Percentiles rank a stretch among this genome's conserved stretches.
Conservation (phyloP, 2,329 filamentous ascomycete genomes). For the Colletotrichum incanum region DNA sequence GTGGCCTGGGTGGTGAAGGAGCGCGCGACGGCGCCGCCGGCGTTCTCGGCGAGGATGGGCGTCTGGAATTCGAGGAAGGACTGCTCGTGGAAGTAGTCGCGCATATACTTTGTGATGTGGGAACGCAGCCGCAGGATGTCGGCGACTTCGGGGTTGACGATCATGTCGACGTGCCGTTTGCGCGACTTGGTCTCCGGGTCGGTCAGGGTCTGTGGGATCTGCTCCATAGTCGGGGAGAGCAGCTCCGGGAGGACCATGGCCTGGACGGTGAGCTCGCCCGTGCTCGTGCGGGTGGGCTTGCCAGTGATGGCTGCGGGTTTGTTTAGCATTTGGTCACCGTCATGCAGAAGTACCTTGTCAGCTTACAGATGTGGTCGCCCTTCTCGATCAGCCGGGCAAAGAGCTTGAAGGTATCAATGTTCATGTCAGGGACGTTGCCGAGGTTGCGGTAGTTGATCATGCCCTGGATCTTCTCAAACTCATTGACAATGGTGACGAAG, state of each 20-base stretch:
- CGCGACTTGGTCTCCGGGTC: conserved; percentile 81
- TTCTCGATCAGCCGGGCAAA: conserved; percentile 79
- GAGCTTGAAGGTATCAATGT: conserved; percentile 66
- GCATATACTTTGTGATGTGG: conserved; percentile 80
- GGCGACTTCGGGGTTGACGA: conserved; percentile 79
- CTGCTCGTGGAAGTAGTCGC: conserved; percentile 79
- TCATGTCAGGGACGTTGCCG: conserved; percentile 51
- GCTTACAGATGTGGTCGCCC: conserved; percentile 87
- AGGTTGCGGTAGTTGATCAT: conserved; percentile 77
- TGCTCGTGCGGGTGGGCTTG: conserved; percentile 75
- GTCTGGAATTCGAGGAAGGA: conserved; percentile 92
- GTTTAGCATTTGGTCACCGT: conserved; percentile 17
- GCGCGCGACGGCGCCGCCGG: conserved; percentile 89
- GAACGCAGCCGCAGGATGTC: conserved; percentile 83
- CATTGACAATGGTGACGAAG: conserved; percentile 86
- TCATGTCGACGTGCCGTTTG: conserved; percentile 88
- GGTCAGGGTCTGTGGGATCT: conserved; percentile 79
- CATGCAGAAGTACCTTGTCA: conserved; percentile 17
- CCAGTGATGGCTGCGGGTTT: conserved; percentile 75
- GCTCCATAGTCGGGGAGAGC: conserved; percentile 84
- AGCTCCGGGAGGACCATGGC: conserved; percentile 79
- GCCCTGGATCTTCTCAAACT: conserved; percentile 81
- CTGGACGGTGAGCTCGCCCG: conserved; percentile 84
- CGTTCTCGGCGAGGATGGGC: conserved; percentile 85
- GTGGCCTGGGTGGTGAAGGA: conserved; percentile 88